Base-by-base conservation (phyloP, 106 monocot species). In the Allium sativum region DNA sequence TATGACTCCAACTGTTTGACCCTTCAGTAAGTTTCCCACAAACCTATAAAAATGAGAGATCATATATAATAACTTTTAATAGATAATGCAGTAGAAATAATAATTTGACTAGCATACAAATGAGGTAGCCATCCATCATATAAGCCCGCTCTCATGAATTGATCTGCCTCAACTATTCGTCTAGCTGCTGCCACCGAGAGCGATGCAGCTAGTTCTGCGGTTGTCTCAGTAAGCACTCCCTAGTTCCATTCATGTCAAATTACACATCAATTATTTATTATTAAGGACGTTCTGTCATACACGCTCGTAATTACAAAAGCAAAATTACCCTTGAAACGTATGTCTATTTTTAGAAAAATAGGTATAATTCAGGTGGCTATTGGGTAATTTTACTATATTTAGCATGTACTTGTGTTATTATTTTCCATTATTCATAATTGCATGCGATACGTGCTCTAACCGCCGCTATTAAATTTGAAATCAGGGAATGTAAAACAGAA, bases 161-260 rank as follows among this genome's bases (percentile, higher is more conserved):
- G 76, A 79, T 98, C 96, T 11, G 96, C 96, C 69, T 96, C 96
- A 8, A 98, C 96, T 60, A 92, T 98, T 73, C 91, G 80, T 70
- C 96, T 82, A 2, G 96, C 74, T 19, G 96, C 96, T 7, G 87
- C 55, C 19, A 98, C 59, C 40, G 96, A 88, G 72, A 98, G 96
- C 9, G 96, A 80, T 45, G 91, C 96, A 43, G 96, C 96, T 44
- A 98, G 75, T 67, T 98, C 96, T 1, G 96, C 96, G 0, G 91
- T 98, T 41, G 96, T 98, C 77, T 98, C 96, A 6, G 96, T 98
- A 62, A 98, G 84, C 79, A 98, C 96, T 45, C 96, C 96, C 96
- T 98, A 43, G 48, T 48, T 31, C 31, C 31, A 31, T 31, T 2
- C 31, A 31, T 31, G 5, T 31, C 31, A 31, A 31, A 31, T 31